Conservation (phyloP, 2,329 filamentous ascomycete genomes). For the Aspergillus arachidicola region DNA sequence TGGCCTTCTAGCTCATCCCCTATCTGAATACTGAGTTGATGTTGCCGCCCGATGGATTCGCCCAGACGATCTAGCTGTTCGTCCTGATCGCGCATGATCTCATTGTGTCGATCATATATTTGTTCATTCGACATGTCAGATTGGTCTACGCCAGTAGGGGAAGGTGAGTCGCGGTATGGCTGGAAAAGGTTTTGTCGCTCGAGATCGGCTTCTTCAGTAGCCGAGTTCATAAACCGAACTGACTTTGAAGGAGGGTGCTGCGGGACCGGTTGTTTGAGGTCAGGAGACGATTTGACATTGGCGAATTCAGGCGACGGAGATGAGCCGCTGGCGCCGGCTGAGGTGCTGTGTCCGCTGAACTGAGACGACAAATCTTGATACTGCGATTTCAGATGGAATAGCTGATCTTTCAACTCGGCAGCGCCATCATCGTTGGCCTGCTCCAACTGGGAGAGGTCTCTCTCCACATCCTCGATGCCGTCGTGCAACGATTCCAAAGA, state of each 20-base stretch:
- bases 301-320: conserved; percentile 57
- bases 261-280: conserved; percentile 46
- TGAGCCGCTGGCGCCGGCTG: conserved; percentile 19
- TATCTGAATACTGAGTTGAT: conserved; percentile 93
- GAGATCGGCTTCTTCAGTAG: conserved; percentile 54
- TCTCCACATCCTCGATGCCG: conserved; percentile 71
- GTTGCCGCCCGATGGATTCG: conserved; percentile 82
- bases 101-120: conserved; percentile 80
- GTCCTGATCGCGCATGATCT: conserved; percentile 85
- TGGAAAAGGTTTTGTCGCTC: conserved; percentile 64
- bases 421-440: conserved; percentile 54
- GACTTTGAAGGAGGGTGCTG: conserved; percentile 62
- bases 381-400: conserved; percentile 71
- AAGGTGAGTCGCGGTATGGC: conserved; percentile 60
- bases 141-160: conserved; percentile 51
- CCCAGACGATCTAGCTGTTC: conserved; percentile 87
- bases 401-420: conserved; percentile 64
- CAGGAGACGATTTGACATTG: conserved; percentile 55
- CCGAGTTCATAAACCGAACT: conserved; percentile 81
- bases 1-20: conserved; percentile 94
- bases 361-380: conserved; percentile 76
- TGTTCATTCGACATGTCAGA: conserved; percentile 73
- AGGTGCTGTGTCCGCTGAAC: conserved; percentile 67
- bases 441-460: conserved; percentile 65
- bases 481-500: conserved; percentile 85